These are phyloP conservation scores for Hymenoscyphus infarciens DNA, from an alignment of 2,329 filamentous ascomycete genomes.

Conservation along the genomic window DNA sequence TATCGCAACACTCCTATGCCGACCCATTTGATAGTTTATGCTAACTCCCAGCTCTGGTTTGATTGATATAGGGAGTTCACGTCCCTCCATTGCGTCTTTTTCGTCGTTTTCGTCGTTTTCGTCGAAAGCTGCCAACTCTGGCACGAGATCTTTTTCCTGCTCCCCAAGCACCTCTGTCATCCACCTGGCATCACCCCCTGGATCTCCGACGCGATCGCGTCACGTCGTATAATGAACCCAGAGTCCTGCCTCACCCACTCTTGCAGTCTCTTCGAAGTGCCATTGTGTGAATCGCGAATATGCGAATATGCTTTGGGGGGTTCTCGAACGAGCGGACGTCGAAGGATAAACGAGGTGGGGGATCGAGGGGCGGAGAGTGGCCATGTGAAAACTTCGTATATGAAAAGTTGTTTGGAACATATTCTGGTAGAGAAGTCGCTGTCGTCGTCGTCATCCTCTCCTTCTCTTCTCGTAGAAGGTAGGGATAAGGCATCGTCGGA, in stretches of 20 bases:
- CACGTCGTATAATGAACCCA: slow-evolving; percentile 15
- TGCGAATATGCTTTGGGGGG: slow-evolving; percentile 24
- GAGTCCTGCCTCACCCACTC: slow-evolving; percentile 21
- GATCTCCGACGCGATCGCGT: slow-evolving; percentile 17
- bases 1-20: slow-evolving; percentile 26
- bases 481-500: background rate
- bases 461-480: background rate
- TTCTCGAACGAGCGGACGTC: slow-evolving; percentile 23
- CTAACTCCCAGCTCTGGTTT: slow-evolving; percentile 17
- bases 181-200: slow-evolving; percentile 5
- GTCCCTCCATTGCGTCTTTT: background rate
- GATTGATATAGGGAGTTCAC: background rate
- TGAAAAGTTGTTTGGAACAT: background rate
- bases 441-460: background rate
- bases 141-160: slow-evolving; percentile 5
- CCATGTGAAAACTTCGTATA: slow-evolving; percentile 16
- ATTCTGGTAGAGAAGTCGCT: background rate
- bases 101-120: background rate
- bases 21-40: slow-evolving; percentile 22
- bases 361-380: slow-evolving; percentile 21
- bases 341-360: slow-evolving; percentile 17
- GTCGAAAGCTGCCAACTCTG: background rate
- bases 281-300: slow-evolving; percentile 22
- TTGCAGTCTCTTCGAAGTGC: slow-evolving; percentile 17
- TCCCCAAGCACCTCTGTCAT: slow-evolving; percentile 7